Conservation (phyloP, 2,329 filamentous ascomycete species). For the Furcasterigmium furcatum region DNA sequence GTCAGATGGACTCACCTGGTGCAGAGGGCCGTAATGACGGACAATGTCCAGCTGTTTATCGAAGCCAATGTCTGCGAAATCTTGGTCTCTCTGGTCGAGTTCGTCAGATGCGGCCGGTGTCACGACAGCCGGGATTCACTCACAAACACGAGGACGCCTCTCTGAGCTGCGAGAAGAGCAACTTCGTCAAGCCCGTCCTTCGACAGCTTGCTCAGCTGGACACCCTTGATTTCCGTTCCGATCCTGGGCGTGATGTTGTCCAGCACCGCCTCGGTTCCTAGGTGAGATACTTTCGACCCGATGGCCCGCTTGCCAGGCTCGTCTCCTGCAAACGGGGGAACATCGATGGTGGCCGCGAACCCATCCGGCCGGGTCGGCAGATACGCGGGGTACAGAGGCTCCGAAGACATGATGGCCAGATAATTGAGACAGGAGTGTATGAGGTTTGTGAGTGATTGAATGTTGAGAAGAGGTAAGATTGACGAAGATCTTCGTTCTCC, state of each 20-base stretch:
- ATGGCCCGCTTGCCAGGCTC: constrained; percentile 26
- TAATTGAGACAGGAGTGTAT: background rate
- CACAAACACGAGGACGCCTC: constrained; percentile 27
- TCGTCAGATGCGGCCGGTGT: background rate
- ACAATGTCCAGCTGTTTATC: constrained; percentile 23
- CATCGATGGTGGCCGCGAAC: constrained; percentile 15
- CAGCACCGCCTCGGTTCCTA: constrained; percentile 8
- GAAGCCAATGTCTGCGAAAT: constrained; percentile 26
- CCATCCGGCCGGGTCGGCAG: constrained; percentile 27
- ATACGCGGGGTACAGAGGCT: constrained; percentile 26
- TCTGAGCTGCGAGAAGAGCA: constrained; percentile 23
- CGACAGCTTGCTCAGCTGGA: constrained; percentile 21
- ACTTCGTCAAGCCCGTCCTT: constrained; percentile 21
- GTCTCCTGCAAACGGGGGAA: constrained; percentile 21
- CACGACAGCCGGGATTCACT: background rate
- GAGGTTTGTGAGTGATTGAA: background rate
- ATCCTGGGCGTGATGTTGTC: constrained; percentile 23
- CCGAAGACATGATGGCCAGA: constrained; percentile 16
- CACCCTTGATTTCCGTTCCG: constrained; percentile 21
- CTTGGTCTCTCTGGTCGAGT: constrained; percentile 21
- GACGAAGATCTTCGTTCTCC: too few species aligned
- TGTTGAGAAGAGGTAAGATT: too few species aligned
- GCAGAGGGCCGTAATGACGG: constrained; percentile 24
- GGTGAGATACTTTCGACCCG: constrained; percentile 16
- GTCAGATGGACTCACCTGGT: constrained; percentile 11